These are phyloP conservation scores for Fusarium denticulatum DNA, from an alignment of 2,329 filamentous ascomycete species.

Conservation along the genomic window DNA sequence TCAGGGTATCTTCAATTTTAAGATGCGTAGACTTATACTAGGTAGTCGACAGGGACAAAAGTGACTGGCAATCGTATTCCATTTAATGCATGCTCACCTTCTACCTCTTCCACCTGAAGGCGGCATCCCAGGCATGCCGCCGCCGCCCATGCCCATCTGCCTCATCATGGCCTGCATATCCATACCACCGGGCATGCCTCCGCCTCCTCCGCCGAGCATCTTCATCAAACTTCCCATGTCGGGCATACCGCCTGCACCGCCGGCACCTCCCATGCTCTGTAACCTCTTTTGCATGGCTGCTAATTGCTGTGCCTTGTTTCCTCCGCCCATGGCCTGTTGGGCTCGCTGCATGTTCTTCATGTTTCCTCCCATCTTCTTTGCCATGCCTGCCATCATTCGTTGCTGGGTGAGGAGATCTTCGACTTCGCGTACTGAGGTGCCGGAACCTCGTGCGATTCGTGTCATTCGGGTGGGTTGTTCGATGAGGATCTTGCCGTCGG, in stretches of 20 bases:
- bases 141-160: conserved; percentile 72
- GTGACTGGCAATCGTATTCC: not conserved
- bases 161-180: conserved; percentile 85
- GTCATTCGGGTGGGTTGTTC: conserved; percentile 95
- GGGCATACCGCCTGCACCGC: conserved; percentile 74
- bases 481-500: conserved; percentile 92
- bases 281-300: conserved; percentile 97
- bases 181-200: conserved; percentile 64
- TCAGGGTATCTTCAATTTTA: not conserved
- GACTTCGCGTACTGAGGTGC: conserved; percentile 90
- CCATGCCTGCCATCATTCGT: conserved; percentile 98
- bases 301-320: conserved; percentile 91
- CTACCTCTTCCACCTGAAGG: conserved; percentile 43
- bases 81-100: conserved; percentile 28
- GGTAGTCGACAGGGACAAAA: not conserved
- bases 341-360: conserved; percentile 98
- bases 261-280: conserved; percentile 87
- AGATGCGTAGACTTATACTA: not conserved
- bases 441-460: conserved; percentile 86
- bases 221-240: conserved; percentile 91
- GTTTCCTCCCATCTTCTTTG: conserved; percentile 97
- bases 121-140: conserved; percentile 51
- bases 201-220: conserved; percentile 78
- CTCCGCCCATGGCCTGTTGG: conserved; percentile 88
- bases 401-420: conserved; percentile 98